Evolutionary conservation across 176 grass and related monocot genomes (phyloP), one percentile per base, ranked within the genome.

Genomic region (Avena eriantha): DNA sequence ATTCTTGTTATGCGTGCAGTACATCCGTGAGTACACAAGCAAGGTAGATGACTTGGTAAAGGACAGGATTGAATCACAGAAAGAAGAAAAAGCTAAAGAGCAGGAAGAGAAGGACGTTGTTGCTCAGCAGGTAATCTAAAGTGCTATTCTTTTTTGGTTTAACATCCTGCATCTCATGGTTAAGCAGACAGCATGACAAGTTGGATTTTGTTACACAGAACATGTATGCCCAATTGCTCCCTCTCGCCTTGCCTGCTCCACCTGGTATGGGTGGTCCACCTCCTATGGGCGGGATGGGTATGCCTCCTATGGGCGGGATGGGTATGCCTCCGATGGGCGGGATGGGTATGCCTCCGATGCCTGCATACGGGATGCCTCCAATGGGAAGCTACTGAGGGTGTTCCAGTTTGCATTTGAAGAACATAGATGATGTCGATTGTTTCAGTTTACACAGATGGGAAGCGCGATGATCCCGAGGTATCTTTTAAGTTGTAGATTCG

Each of bases 11-110:
- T 51, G 4, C 46, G 7, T 82, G 48, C 85, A 98, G 96, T 94
- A 94, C 80, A 93, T 98, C 83, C 96, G 93, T 24, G 96, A 98
- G 81, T 98, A 98, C 87, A 85, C 90, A 64, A 78, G 88, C 80
- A 98, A 98, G 91, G 92, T 98, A n/a, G 96, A 98, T 80, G 93
- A 98, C 50, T 86, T 98, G 72, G 86, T 94, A 35, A 94, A 98
- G 84, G 91, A 92, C 79, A 98, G 78, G 80, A 92, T 98, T 82
- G 96, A 98, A 77, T 87, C 92, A 67, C 88, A 91, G 45, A 94
- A 82, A 21, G 96, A 98, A 86, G 92, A 88, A 58, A 96, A 88
- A 57, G 83, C 84, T 33, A 98, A 98, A 89, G 93, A 98, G 63
- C 86, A 98, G 36, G 96, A 94, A 86, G 92, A 96, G 54, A 98